Conservation (phyloP, 2,329 filamentous ascomycete species). For the Decorospora gaudefroyi region DNA sequence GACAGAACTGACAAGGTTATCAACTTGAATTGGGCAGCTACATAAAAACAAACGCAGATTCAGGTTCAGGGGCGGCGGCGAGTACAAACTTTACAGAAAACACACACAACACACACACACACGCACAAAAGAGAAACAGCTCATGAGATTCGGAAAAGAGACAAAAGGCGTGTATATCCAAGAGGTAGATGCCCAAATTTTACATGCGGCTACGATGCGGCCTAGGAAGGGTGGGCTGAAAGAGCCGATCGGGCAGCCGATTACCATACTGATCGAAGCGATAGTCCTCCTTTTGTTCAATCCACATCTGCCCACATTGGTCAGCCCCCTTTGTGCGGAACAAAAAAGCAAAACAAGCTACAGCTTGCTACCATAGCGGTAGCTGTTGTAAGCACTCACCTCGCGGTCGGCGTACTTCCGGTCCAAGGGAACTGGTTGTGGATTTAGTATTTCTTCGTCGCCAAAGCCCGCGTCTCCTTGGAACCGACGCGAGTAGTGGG, state of each 20-base stretch:
- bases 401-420: conserved; percentile 38
- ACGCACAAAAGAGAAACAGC: conserved; percentile 13
- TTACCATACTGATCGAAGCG: conserved; percentile 46
- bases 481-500: conserved; percentile 42
- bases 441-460: conserved; percentile 45
- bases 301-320: conserved; percentile 36
- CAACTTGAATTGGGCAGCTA: conserved; percentile 19
- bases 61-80: conserved; percentile 2
- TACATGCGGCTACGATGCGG: conserved; percentile 39
- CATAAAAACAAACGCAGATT: conserved; percentile 16
- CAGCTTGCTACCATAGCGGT: conserved; percentile 16
- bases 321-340: no score
- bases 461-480: conserved; percentile 45
- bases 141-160: conserved; percentile 12
- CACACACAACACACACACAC: no score
- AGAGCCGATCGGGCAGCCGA: conserved; percentile 37
- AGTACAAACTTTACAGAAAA: conserved; percentile 9
- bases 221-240: conserved; percentile 30
- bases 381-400: conserved; percentile 32
- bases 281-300: conserved; percentile 46
- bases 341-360: conserved; percentile 13
- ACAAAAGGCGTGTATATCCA: conserved; percentile 15
- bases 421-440: conserved; percentile 44
- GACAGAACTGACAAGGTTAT: conserved; percentile 3
- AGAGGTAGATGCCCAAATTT: conserved; percentile 14